phyloP scores from a whole-genome alignment of 345 rosid genomes.

The Hirschfeldia incana region DNA sequence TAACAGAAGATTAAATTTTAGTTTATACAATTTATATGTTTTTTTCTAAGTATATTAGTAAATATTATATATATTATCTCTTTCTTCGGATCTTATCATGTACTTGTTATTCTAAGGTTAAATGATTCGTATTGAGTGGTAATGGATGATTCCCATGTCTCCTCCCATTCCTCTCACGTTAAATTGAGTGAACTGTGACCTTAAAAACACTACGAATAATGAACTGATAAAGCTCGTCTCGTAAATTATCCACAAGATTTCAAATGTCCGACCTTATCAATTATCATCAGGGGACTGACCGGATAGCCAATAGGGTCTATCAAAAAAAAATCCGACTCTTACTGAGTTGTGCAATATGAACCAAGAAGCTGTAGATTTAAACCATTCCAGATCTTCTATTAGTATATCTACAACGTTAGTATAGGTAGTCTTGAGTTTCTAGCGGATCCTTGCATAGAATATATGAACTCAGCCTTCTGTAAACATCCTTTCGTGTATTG shows the following conservation, averaged over 20 bases:
- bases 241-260: neutral
- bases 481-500: neutral
- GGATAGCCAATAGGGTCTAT: neutral
- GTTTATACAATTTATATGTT: too few relatives aligned
- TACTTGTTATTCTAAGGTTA: too few relatives aligned
- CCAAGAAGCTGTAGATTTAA: neutral
- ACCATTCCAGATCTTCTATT: neutral
- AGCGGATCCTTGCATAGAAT: neutral
- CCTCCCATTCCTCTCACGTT: neutral
- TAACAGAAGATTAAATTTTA: too few relatives aligned
- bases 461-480: neutral
- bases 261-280: neutral
- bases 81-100: too few relatives aligned
- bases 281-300: neutral
- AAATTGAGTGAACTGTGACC: neutral
- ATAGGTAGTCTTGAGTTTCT: neutral
- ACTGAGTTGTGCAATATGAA: neutral
- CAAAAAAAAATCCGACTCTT: neutral
- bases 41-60: too few relatives aligned
- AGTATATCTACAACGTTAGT: neutral
- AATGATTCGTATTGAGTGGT: neutral
- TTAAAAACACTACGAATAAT: too few relatives aligned
- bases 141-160: neutral
- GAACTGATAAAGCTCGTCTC: neutral
- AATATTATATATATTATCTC: too few relatives aligned